phyloP scores from a whole-genome alignment of 1,139 yeast genomes.

The Candida glucosophila region DNA sequence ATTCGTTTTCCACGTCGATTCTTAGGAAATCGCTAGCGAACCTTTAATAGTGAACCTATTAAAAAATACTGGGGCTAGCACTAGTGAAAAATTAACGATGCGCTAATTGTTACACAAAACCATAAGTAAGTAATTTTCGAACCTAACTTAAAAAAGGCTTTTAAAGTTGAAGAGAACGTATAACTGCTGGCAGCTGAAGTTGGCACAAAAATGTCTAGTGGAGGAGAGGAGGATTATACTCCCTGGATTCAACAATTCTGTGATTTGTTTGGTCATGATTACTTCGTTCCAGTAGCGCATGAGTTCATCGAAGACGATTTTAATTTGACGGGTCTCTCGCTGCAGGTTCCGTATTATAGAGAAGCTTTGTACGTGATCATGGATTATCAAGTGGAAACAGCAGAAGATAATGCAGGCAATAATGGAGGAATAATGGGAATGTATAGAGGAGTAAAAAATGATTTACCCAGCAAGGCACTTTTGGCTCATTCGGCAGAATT shows the following conservation, averaged over 20 bases:
- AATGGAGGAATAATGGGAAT: constrained; percentile 3
- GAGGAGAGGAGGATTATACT: constrained; percentile 52
- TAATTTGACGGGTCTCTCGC: constrained; percentile 81
- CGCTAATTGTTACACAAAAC: constrained; percentile 1
- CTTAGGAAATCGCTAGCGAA: no score
- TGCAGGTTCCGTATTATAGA: constrained; percentile 82
- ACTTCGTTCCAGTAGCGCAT: constrained; percentile 84
- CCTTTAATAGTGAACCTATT: no score
- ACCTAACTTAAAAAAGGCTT: no score
- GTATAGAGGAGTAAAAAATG: constrained; percentile 18
- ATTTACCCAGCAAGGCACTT: constrained; percentile 61
- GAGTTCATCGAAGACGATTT: constrained; percentile 96
- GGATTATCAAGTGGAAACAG: constrained; percentile 73
- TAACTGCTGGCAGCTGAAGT: no score
- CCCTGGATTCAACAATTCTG: constrained; percentile 92
- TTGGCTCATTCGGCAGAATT: constrained; percentile 88
- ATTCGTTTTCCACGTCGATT: no score
- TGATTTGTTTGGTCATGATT: constrained; percentile 83
- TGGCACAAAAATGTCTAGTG: constrained; percentile 29
- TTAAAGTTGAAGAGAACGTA: no score
- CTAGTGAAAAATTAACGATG: no score
- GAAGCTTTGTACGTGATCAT: constrained; percentile 88
- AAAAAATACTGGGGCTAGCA: no score
- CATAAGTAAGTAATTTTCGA: no score
- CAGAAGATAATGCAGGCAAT: constrained; percentile 27